Base-by-base conservation (phyloP, 257 asterid species). In the Solanum lycopersicoides region DNA sequence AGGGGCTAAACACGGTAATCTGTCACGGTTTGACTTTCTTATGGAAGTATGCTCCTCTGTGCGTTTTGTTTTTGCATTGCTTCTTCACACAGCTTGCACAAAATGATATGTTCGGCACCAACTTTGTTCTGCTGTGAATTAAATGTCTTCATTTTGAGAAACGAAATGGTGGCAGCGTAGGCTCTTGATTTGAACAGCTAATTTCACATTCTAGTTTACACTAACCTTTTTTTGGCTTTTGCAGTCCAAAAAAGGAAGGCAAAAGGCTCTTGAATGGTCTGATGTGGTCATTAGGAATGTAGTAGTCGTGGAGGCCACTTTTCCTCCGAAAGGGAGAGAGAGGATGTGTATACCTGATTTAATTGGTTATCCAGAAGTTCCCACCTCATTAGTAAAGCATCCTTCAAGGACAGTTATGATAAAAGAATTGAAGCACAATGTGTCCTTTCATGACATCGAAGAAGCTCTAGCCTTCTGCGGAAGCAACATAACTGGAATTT, bases 381-480 rank as follows among this genome's bases (percentile, higher is more conserved):
- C 97, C 4, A 71, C 91, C 88, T 90, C 89, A 50, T 85, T 93
- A 82, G 90, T 93, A 83, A 93, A 93, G 92, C 91, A 94, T 87
- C 94, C 96, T 63, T 90, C 93, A 59, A 88, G 94, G 90, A 94
- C 96, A 20, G 90, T 92, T 87, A 91, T 87, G 93, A 91, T 94
- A 37, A 83, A 83, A 66, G 65, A 66, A 15, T 87, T 93, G 85
- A 90, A 90, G 84, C 50, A 6, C 35, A 92, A 88, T 60, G 89
- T 88, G 53, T 91, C 91, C 88, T 92, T 87, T 41, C 73, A 9
- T 82, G 91, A 92, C 75, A 90, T 94, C 73, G 85, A 90, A 53
- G 88, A 89, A 85, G 93, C 92, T 89, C 89, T 94, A 85, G 83
- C 91, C 80, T 91, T 92, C 90, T 90, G 94, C 87, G 87, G 85